phyloP scores from a whole-genome alignment of 768 basidiomycete genomes.

The Tremella yokohamensis region DNA sequence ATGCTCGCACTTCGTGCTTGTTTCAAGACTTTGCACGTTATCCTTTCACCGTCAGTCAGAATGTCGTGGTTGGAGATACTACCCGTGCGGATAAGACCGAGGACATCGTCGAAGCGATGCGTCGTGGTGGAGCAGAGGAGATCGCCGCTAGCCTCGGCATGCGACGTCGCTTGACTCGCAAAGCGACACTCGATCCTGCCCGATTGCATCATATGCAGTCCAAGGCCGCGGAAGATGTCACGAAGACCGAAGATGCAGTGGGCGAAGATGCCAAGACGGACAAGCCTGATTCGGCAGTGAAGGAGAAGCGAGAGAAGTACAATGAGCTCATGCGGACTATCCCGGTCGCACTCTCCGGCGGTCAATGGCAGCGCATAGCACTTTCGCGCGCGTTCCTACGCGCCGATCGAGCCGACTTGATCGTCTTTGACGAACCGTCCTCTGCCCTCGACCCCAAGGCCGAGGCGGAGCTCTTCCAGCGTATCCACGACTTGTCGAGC shows the following conservation, averaged over 20 bases:
- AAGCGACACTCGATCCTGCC: constrained; percentile 26
- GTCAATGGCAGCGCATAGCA: constrained; percentile 65
- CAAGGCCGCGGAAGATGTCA: too few relatives aligned
- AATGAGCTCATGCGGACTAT: too few relatives aligned
- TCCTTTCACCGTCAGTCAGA: constrained; percentile 71
- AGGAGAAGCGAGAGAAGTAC: not conserved
- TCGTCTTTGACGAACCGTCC: constrained; percentile 64
- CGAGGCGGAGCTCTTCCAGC: constrained; percentile 37
- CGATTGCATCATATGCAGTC: too few relatives aligned
- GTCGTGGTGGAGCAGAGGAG: constrained; percentile 66
- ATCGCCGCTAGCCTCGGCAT: constrained; percentile 68
- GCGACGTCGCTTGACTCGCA: constrained; percentile 63
- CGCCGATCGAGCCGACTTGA: constrained; percentile 68
- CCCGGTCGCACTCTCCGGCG: constrained; percentile 60
- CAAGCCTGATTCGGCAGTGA: not conserved
- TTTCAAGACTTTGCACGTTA: constrained; percentile 84
- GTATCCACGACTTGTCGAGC: constrained; percentile 35
- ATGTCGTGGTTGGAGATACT: constrained; percentile 80
- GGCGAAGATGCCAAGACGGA: not conserved
- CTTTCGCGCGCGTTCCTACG: constrained; percentile 85
- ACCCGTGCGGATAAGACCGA: constrained; percentile 60
- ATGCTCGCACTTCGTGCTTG: constrained; percentile 68
- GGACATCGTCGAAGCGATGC: constrained; percentile 63
- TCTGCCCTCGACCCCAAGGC: constrained; percentile 44
- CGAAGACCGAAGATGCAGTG: too few relatives aligned